Conservation (phyloP, 805 yeast species). For the Candida qinlingensis region DNA sequence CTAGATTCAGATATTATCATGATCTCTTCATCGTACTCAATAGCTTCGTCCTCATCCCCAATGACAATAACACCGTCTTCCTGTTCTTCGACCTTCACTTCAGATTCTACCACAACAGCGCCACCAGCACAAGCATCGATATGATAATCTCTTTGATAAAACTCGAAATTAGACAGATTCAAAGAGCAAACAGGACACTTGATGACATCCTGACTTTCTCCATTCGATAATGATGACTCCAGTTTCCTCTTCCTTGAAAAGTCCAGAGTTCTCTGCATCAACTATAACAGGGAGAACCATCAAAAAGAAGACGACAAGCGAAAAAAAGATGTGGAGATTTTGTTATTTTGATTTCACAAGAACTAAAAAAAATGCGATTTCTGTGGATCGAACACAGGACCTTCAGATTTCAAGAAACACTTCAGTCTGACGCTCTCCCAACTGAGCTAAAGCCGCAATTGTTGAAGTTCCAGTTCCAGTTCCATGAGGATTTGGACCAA, state of each 20-base stretch:
- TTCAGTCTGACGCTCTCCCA: conserved; percentile 32
- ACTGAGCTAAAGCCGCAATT: conserved; percentile 28
- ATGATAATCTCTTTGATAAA: conserved; percentile 45
- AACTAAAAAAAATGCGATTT: conserved; percentile 38
- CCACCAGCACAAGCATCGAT: conserved; percentile 45
- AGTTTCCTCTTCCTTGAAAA: neutral
- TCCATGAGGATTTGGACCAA: too few species aligned
- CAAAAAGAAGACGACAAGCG: neutral
- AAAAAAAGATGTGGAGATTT: neutral
- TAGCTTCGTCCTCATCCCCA: neutral
- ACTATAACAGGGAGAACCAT: neutral
- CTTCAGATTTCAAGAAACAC: conserved; percentile 45
- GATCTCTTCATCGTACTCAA: conserved; percentile 4
- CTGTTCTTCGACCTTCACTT: conserved; percentile 3
- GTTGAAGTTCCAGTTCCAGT: neutral
- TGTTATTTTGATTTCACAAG: too few species aligned
- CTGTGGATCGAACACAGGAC: conserved; percentile 84
- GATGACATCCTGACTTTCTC: neutral
- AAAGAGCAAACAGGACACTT: conserved; percentile 50
- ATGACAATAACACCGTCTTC: neutral
- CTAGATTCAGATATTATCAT: conserved; percentile 26
- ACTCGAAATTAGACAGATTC: conserved; percentile 32
- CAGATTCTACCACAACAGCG: neutral
- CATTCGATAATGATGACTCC: neutral
- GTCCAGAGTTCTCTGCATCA: conserved; percentile 9